These are phyloP conservation scores for Pseudisothecium myosuroides DNA, from an alignment of 225 moss, liverwort and hornwort species.

Conservation along the genomic window DNA sequence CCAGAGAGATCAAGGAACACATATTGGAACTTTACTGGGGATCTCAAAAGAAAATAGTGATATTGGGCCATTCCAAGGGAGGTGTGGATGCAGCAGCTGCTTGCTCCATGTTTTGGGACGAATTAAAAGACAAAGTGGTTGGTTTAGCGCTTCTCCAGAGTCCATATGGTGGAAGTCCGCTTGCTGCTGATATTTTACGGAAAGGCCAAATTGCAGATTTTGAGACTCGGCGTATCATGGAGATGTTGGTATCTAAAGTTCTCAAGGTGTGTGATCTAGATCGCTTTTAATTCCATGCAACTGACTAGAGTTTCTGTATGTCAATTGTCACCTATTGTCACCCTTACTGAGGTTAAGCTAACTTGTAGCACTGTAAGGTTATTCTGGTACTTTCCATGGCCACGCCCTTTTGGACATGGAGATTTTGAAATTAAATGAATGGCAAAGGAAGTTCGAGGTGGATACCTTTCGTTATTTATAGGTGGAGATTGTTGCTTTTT, in stretches of 20 bases:
- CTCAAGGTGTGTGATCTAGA: conserved; percentile 42
- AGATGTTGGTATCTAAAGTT: conserved; percentile 70
- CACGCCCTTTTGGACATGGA: neutral
- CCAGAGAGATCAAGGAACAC: conserved; percentile 70
- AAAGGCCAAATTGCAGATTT: conserved; percentile 95
- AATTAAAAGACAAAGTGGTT: conserved; percentile 89
- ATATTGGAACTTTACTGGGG: conserved; percentile 91
- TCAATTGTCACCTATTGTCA: neutral
- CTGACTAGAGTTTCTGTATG: neutral
- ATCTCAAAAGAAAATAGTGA: conserved; percentile 73
- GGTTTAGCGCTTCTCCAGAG: conserved; percentile 85
- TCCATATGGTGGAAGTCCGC: conserved; percentile 91
- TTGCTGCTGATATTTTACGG: conserved; percentile 88
- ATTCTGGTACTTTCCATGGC: neutral
- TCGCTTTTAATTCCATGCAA: neutral
- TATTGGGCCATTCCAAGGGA: conserved; percentile 93
- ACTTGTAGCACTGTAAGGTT: neutral
- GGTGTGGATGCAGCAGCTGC: conserved; percentile 98
- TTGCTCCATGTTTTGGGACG: conserved; percentile 83
- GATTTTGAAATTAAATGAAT: neutral
- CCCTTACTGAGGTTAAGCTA: neutral
- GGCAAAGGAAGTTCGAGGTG: neutral
- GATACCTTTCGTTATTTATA: neutral
- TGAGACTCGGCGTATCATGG: conserved; percentile 79
- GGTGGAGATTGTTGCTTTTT: neutral